Percentiles rank a stretch among this genome's conserved stretches.
phyloP scores from a whole-genome alignment of 805 yeast species.

The Dipodascus albidus region DNA sequence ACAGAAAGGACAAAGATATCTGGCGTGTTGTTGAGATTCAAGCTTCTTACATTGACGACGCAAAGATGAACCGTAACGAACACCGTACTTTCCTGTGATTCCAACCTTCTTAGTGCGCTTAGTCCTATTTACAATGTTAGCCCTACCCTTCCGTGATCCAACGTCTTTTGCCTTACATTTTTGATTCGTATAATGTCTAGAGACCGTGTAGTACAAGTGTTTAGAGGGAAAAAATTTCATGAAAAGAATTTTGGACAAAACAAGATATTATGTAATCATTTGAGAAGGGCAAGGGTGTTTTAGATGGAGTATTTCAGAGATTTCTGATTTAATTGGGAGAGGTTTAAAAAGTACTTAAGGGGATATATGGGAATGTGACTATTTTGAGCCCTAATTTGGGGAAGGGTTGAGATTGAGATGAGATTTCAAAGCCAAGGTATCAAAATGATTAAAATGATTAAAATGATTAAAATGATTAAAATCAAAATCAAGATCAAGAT shows the following conservation, averaged over 20 bases:
- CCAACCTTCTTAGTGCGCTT: slow-evolving; percentile 99
- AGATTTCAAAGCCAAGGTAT: too few species aligned
- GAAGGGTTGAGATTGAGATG: too few species aligned
- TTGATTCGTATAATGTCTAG: neutral
- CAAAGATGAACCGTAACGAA: slow-evolving; percentile 98
- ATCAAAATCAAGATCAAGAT: too few species aligned
- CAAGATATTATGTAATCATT: neutral
- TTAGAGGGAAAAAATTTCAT: neutral
- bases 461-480: too few species aligned
- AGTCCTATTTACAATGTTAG: too few species aligned
- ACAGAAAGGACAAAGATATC: slow-evolving; percentile 99
- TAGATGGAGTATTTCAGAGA: too few species aligned
- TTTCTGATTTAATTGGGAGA: too few species aligned
- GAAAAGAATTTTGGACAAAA: neutral
- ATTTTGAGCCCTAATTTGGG: too few species aligned
- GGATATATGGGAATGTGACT: too few species aligned
- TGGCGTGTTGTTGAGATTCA: slow-evolving; percentile 98
- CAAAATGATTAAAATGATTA: too few species aligned
- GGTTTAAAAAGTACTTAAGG: too few species aligned
- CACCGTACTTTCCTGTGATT: slow-evolving; percentile 99
- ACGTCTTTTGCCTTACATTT: slow-evolving; percentile 1
- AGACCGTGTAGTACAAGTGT: neutral
- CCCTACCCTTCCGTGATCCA: too few species aligned
- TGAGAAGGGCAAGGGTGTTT: neutral
- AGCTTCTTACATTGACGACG: slow-evolving; percentile 99